Evolutionary conservation across 108 stramenopile genomes (phyloP), one percentile per base, ranked within the genome.

Genomic region (Nitzschia sp.): DNA sequence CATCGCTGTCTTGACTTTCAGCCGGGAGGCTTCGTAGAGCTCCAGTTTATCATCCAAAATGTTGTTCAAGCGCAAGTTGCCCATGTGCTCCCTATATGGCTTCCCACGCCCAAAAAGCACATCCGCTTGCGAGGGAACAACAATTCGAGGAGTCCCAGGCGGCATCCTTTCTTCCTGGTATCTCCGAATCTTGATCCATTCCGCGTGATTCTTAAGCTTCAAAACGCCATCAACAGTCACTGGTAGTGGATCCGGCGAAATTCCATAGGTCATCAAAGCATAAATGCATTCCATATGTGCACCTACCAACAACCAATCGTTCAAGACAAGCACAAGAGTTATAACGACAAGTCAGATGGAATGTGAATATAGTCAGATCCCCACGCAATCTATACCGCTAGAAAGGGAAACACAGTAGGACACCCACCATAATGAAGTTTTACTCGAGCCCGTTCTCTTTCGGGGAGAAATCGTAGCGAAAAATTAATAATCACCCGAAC

Each of bases 31-130:
- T 9, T 19, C 17, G 46, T 64, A 64, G 6, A 2, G 3, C 6
- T 24, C 19, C 8, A 64, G 15, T 6, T 48, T 25, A 26, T 28
- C 47, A 17, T 28, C 21, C 9, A 64, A 13, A 19, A 64, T 9
- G 11, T 30, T 4, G 29, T 25, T 8, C 34, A 61, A 61, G 2
- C 60, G 25, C 11, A 61, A 2, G 42, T 61, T 61, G 4, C 60
- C 60, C 3, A 18, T 21, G 60, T 61, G 60, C 4, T 61, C 38
- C 30, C 64, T 64, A 51, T 49, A 49, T 3, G 72, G 59, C 23
- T 60, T 64, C 3, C 72, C 72, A 11, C 72, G 64, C 23, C 72
- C 72, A 5, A 74, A 55, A 9, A 66, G 55, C 6, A 74, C 56
- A 59, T 74, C 72, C 2, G 56, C 4, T 15, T 4, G 27, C 27